phyloP scores from a whole-genome alignment of 2,329 filamentous ascomycete genomes.

The Ceratocystis alfenasii region DNA sequence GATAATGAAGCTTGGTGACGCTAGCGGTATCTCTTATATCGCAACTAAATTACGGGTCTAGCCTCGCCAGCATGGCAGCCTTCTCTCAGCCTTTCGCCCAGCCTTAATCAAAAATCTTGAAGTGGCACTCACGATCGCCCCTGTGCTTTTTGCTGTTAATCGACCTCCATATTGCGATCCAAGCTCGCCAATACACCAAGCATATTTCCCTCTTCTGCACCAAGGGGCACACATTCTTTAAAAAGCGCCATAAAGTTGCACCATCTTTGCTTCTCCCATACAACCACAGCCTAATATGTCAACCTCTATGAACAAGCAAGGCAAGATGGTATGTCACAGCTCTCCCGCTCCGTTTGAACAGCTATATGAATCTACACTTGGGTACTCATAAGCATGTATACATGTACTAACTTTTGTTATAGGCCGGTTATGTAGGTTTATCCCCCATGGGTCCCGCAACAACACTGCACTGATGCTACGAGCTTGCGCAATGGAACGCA shows the following conservation, averaged over 20 bases:
- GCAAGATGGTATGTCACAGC: constrained; percentile 81
- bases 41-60: constrained; percentile 7
- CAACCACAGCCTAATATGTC: constrained; percentile 38
- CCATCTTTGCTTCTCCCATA: neutral
- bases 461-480: neutral
- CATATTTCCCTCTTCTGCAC: neutral
- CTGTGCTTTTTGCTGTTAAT: constrained; percentile 10
- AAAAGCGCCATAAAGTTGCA: neutral
- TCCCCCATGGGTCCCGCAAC: constrained; percentile 18
- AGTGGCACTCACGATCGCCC: constrained; percentile 17
- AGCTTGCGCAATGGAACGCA: neutral
- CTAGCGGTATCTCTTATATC: neutral
- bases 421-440: constrained; percentile 59
- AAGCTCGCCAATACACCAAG: neutral
- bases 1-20: neutral
- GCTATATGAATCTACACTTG: constrained; percentile 12
- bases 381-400: neutral
- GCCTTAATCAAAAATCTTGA: constrained; percentile 22
- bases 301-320: constrained; percentile 63
- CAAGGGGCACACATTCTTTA: neutral
- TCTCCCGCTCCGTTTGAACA: constrained; percentile 24
- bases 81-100: constrained; percentile 21
- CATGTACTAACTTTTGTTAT: constrained; percentile 23
- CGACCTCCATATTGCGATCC: constrained; percentile 7
- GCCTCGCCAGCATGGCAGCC: constrained; percentile 18